Conservation (phyloP, 768 basidiomycete species). For the Mycena polygramma region DNA sequence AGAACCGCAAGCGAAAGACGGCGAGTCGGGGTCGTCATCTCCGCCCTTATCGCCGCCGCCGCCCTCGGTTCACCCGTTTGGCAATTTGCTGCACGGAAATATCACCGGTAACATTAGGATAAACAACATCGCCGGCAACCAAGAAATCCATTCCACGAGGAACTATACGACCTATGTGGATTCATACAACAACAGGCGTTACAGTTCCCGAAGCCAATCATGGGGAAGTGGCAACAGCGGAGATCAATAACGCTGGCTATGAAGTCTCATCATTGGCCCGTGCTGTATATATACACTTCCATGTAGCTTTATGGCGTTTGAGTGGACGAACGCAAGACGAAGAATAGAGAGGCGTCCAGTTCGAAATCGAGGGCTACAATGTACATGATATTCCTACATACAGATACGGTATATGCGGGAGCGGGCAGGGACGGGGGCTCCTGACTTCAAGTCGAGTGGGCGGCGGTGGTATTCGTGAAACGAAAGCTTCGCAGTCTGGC, state of each 20-base stretch:
- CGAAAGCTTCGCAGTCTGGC: no score
- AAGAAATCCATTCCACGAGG: slow-evolving; percentile 19
- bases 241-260: neutral
- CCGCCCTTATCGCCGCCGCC: slow-evolving; percentile 23
- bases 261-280: no score
- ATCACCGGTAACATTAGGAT: slow-evolving; percentile 41
- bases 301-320: no score
- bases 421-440: no score
- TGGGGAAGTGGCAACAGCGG: neutral
- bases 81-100: slow-evolving; percentile 28
- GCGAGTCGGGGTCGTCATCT: slow-evolving; percentile 20
- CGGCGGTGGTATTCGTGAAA: no score
- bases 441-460: no score
- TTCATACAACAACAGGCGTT: slow-evolving; percentile 37
- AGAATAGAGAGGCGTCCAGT: no score
- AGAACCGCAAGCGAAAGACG: slow-evolving; percentile 18
- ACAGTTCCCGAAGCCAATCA: slow-evolving; percentile 6
- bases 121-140: slow-evolving; percentile 37
- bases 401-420: no score
- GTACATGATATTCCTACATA: no score
- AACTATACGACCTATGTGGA: slow-evolving; percentile 35
- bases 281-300: no score
- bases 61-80: slow-evolving; percentile 29
- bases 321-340: no score
- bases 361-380: no score